These are phyloP conservation scores for Fusarium sp. DNA, from an alignment of 2,329 filamentous ascomycete species.

Conservation along the genomic window DNA sequence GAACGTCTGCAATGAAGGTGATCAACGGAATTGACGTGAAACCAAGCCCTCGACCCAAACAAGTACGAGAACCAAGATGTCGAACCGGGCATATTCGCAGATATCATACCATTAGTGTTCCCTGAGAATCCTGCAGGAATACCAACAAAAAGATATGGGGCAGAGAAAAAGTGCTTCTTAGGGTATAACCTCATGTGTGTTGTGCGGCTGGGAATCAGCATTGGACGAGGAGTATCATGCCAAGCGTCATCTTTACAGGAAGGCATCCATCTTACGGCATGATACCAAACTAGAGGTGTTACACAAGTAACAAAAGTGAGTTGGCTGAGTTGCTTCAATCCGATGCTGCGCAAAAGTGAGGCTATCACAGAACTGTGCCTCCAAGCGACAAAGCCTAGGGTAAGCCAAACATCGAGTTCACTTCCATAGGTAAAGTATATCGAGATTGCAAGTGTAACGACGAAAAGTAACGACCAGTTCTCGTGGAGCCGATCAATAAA, in stretches of 20 bases:
- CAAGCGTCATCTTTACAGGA: not conserved
- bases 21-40: constrained; percentile 69
- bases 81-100: constrained; percentile 53
- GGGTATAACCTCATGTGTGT: constrained; percentile 77
- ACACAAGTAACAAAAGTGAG: not conserved
- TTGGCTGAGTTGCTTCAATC: constrained; percentile 7
- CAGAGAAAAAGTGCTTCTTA: constrained; percentile 75
- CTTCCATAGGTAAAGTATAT: constrained; percentile 41
- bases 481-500: constrained; percentile 28
- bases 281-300: not conserved
- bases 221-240: constrained; percentile 51
- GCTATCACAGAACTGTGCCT: constrained; percentile 14
- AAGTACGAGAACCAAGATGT: constrained; percentile 49
- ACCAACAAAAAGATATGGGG: constrained; percentile 78
- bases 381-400: constrained; percentile 46
- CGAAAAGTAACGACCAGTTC: constrained; percentile 1
- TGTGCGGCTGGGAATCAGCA: constrained; percentile 75
- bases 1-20: constrained; percentile 70
- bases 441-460: constrained; percentile 1
- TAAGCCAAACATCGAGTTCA: constrained; percentile 45
- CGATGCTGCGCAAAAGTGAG: constrained; percentile 8
- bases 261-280: not conserved
- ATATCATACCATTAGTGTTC: constrained; percentile 67
- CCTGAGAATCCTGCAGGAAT: constrained; percentile 75
- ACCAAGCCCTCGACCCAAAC: constrained; percentile 61